phyloP scores from a whole-genome alignment of 805 yeast genomes.

The Jamesozyma rosinii region DNA sequence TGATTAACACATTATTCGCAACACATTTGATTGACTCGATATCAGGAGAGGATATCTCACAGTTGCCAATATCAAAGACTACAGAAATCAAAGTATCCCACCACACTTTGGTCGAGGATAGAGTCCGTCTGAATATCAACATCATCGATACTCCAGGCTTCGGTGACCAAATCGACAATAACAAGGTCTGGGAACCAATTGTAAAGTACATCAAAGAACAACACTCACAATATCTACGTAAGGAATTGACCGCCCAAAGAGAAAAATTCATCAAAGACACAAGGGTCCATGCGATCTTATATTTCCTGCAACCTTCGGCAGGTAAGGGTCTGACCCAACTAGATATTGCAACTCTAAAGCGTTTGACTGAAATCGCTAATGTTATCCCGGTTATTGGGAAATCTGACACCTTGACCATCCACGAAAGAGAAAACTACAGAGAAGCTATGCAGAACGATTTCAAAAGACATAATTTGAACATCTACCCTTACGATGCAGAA shows the following conservation, averaged over 20 bases:
- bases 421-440: constrained; percentile 75
- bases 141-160: constrained; percentile 96
- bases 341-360: constrained; percentile 74
- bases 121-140: constrained; percentile 75
- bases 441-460: constrained; percentile 70
- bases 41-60: constrained; percentile 57
- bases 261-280: constrained; percentile 75
- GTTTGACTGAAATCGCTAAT: constrained; percentile 80
- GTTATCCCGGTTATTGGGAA: constrained; percentile 95
- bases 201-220: constrained; percentile 92
- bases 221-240: constrained; percentile 81
- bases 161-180: constrained; percentile 93
- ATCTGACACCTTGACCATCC: constrained; percentile 78
- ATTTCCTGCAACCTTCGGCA: constrained; percentile 75
- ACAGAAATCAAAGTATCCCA: constrained; percentile 68
- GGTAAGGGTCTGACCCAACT: constrained; percentile 69
- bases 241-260: constrained; percentile 90
- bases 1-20: constrained; percentile 83
- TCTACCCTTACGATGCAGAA: constrained; percentile 69
- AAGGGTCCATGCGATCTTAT: constrained; percentile 86
- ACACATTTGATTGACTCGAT: constrained; percentile 61
- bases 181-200: constrained; percentile 93
- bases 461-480: constrained; percentile 55
- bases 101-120: constrained; percentile 73
- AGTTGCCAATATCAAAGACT: constrained; percentile 75